Percentiles rank a stretch among this genome's conserved stretches.
These are phyloP conservation scores for Geranium brycei DNA, from an alignment of 345 rosid genomes.

Conservation along the genomic window DNA sequence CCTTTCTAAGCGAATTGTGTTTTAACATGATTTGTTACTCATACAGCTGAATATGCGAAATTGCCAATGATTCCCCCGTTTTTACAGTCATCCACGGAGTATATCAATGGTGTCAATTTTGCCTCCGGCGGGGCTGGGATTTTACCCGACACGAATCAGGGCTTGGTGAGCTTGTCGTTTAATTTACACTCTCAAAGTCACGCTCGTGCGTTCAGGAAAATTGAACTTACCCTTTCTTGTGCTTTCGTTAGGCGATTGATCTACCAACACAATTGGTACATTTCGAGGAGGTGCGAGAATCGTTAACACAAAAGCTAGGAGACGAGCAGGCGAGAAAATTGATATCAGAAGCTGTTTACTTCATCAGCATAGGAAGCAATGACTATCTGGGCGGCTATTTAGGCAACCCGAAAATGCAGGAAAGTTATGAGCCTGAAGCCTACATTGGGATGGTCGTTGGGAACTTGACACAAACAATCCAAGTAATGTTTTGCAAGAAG, in stretches of 20 bases:
- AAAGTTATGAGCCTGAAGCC: conserved; percentile 18
- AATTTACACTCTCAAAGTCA: not conserved
- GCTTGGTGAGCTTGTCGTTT: conserved; percentile 14
- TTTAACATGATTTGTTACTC: not conserved
- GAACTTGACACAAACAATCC: conserved; percentile 35
- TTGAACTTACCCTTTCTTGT: not conserved
- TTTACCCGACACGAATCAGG: conserved; percentile 38
- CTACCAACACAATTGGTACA: conserved; percentile 28
- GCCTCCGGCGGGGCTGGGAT: conserved; percentile 47
- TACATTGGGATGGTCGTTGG: conserved; percentile 40
- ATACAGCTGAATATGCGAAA: conserved; percentile 35
- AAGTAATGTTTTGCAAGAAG: conserved; percentile 15
- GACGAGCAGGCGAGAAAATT: conserved; percentile 17
- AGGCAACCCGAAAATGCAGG: conserved; percentile 23
- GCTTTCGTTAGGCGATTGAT: conserved; percentile 25
- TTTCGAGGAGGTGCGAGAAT: conserved; percentile 23
- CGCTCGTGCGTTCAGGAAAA: not conserved
- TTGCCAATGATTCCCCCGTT: conserved; percentile 40
- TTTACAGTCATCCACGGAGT: conserved; percentile 27
- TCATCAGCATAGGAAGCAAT: conserved; percentile 42
- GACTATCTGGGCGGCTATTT: conserved; percentile 41
- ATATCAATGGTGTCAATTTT: conserved; percentile 26
- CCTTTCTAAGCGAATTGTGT: too few relatives aligned
- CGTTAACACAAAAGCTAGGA: conserved; percentile 27
- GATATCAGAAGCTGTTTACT: conserved; percentile 38